Base-by-base conservation (phyloP, 352 stramenopile species). In the Globisporangium uncinulatum region DNA sequence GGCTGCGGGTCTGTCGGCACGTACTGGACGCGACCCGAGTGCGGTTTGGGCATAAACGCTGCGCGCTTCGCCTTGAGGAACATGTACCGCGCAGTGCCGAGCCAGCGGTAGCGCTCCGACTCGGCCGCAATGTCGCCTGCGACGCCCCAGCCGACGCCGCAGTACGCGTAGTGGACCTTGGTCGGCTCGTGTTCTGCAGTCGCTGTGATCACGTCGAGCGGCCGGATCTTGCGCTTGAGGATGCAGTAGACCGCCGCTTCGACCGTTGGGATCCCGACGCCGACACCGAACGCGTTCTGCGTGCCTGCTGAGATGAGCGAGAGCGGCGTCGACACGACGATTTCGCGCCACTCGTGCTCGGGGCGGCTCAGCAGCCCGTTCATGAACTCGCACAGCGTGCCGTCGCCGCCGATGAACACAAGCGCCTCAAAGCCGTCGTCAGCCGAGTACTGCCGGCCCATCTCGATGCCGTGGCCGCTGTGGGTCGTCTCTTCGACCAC, bases 311-410 rank as follows among this genome's bases (percentile, higher is more conserved):
- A 85, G 32, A 92, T 48, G 29, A 92, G 74, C 44, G 82, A 87
- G 11, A 92, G 57, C 9, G 82, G 79, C 2, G 79, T 89, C 36
- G 82, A 86, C 10, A 78, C 77, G 45, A 92, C 79, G 24, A 92
- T 59, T 15, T 76, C 71, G 11, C 82, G 79, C 82, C 82, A 92
- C 39, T 87, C 77, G 54, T 56, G 59, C 67, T 92, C 82, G 15
- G 79, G 69, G 29, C 77, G 71, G 20, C 71, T 68, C 51, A 92
- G 83, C 29, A 89, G 70, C 32, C 82, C 82, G 63, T 92, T 92
- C 75, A 92, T 87, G 56, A 92, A 92, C 62, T 92, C 82, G 50
- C 88, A 89, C n/a, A 87, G 76, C 0, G 82, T 92, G 41, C 82
- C 79, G 56, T 92, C 82, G 17, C 82, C 82, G 15, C 82, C 82